phyloP scores from a whole-genome alignment of 2,329 filamentous ascomycete species.

The Fusarium multiceps region DNA sequence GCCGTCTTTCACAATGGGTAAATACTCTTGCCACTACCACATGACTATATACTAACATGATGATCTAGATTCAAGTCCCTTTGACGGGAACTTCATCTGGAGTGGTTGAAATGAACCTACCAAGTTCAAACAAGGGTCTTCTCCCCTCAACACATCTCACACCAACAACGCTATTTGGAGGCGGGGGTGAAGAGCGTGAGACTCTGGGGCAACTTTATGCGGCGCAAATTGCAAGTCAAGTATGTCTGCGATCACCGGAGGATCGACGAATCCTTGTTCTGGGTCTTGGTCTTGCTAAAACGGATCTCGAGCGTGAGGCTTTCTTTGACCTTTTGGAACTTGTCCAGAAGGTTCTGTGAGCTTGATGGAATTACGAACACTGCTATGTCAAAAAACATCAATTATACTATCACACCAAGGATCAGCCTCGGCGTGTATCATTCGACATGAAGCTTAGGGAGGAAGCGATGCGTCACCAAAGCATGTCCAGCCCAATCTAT shows the following conservation, averaged over 20 bases:
- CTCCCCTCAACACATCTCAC: constrained; percentile 86
- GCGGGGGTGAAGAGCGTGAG: constrained; percentile 81
- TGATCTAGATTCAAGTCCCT: constrained; percentile 77
- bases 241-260: constrained; percentile 76
- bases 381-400: too few species aligned
- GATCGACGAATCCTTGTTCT: constrained; percentile 71
- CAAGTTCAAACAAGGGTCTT: constrained; percentile 57
- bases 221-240: constrained; percentile 85
- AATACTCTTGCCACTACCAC: not conserved
- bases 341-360: constrained; percentile 66
- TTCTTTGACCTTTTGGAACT: constrained; percentile 76
- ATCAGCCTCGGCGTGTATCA: not conserved
- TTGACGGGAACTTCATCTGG: constrained; percentile 75
- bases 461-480: not conserved
- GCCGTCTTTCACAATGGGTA: constrained; percentile 92
- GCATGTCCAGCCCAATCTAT: not conserved
- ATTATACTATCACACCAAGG: not conserved
- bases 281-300: constrained; percentile 67
- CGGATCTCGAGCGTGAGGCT: constrained; percentile 63
- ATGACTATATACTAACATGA: not conserved
- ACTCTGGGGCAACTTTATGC: constrained; percentile 89
- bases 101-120: constrained; percentile 69
- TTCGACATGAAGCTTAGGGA: not conserved
- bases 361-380: not conserved
- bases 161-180: constrained; percentile 87